Percentiles rank a stretch among this genome's conserved stretches.
Evolutionary conservation across 108 stramenopile species (phyloP).

Genomic region (Cyclotella choctawhatcheeana): DNA sequence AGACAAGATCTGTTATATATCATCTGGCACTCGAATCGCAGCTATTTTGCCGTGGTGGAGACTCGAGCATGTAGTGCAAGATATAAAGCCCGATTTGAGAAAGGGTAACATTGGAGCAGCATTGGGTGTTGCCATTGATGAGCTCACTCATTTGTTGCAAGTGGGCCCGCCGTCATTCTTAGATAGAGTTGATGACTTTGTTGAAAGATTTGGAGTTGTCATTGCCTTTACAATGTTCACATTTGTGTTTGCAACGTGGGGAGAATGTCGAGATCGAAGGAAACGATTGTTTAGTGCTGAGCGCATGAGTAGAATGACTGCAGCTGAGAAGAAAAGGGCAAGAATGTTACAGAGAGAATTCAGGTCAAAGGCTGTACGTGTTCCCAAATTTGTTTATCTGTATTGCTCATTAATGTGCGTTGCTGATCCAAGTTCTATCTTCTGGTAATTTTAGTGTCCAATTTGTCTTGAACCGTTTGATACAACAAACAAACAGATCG

Average conservation of each 20-base stretch:
- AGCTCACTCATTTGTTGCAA: conserved; percentile 60
- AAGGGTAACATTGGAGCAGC: conserved; percentile 70
- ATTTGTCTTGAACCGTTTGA: conserved; percentile 84
- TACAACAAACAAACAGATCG: conserved; percentile 10
- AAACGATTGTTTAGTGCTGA: conserved; percentile 76
- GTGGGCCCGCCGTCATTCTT: conserved; percentile 74
- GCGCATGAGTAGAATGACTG: conserved; percentile 57
- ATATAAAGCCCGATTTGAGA: conserved; percentile 81
- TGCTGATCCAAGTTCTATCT: not conserved
- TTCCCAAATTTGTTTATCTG: not conserved
- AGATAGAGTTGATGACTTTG: conserved; percentile 75
- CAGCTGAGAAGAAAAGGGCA: conserved; percentile 81
- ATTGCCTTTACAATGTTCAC: conserved; percentile 84
- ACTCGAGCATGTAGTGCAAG: conserved; percentile 77
- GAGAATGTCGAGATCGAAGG: conserved; percentile 80
- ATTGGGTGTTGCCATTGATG: conserved; percentile 66
- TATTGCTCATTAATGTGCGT: not conserved
- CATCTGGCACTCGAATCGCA: conserved; percentile 67
- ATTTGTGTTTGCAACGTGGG: conserved; percentile 87
- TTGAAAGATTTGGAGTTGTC: conserved; percentile 79
- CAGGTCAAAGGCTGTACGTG: conserved; percentile 49
- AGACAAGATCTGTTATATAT: conserved; percentile 89
- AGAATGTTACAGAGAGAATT: conserved; percentile 67
- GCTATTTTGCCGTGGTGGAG: conserved; percentile 84
- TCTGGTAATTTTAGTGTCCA: conserved; percentile 53